A percentile compares a stretch with the other conserved stretches of the same genome.
These are phyloP conservation scores for Inonotus hispidus DNA, from an alignment of 1,284 basidiomycete genomes.

Conservation along the genomic window DNA sequence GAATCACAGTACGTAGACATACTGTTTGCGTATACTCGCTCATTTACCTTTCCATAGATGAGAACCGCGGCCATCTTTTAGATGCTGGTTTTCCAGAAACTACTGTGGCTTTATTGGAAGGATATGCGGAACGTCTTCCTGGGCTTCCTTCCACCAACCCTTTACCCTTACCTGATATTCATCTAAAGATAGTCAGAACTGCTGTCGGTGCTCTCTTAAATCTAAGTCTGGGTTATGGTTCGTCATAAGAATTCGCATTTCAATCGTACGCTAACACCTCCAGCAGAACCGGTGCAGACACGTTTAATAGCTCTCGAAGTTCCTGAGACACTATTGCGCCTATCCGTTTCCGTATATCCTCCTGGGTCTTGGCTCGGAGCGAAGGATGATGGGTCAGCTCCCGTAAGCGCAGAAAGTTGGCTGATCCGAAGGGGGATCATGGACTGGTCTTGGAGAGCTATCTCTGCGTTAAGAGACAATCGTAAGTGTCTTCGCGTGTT, in stretches of 20 bases:
- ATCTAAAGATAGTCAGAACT: slow-evolving; percentile 72
- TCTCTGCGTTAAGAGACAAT: slow-evolving; percentile 62
- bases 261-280: not conserved
- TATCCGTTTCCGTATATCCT: slow-evolving; percentile 67
- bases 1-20: slow-evolving; percentile 56
- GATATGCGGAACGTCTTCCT: slow-evolving; percentile 54
- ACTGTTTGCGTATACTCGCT: slow-evolving; percentile 7
- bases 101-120: slow-evolving; percentile 60
- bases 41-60: slow-evolving; percentile 31
- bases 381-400: slow-evolving; percentile 25
- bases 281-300: slow-evolving; percentile 62
- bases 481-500: slow-evolving; percentile 36
- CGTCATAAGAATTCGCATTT: slow-evolving; percentile 21
- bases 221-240: slow-evolving; percentile 72
- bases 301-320: slow-evolving; percentile 62
- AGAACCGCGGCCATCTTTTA: slow-evolving; percentile 62
- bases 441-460: slow-evolving; percentile 70
- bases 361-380: slow-evolving; percentile 53
- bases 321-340: slow-evolving; percentile 58
- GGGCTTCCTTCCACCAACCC: slow-evolving; percentile 36
- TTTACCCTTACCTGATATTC: slow-evolving; percentile 46
- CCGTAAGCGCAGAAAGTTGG: slow-evolving; percentile 51
- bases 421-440: slow-evolving; percentile 56
- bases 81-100: slow-evolving; percentile 65
- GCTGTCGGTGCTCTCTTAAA: slow-evolving; percentile 79